Evolutionary conservation across 2,329 filamentous ascomycete genomes (phyloP).

Genomic region (Hortaea sp.): DNA sequence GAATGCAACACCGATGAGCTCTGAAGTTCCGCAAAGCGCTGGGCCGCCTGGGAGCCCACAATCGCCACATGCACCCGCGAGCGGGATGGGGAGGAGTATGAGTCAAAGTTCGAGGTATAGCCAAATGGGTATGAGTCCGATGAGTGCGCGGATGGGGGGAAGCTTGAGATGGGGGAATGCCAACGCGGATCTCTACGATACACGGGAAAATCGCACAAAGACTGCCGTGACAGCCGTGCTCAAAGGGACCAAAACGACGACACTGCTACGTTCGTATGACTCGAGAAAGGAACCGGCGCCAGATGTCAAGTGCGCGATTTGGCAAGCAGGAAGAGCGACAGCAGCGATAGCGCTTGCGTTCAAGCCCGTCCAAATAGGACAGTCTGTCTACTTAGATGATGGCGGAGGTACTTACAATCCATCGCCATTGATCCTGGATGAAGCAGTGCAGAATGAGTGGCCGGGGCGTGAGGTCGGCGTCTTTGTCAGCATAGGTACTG

Average conservation of each 20-base stretch:
- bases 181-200: conserved; percentile 79
- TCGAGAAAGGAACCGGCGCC: conserved; percentile 83
- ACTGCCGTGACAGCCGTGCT: conserved; percentile 88
- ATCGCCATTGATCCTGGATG: conserved; percentile 72
- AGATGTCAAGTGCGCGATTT: conserved; percentile 89
- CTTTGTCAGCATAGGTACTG: conserved; percentile 89
- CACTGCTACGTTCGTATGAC: conserved; percentile 81
- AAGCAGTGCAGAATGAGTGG: conserved; percentile 89
- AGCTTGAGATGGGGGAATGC: conserved; percentile 63
- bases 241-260: conserved; percentile 63
- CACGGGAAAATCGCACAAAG: conserved; percentile 57
- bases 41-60: conserved; percentile 9
- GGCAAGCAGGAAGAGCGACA: conserved; percentile 94
- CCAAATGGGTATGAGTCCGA: conserved; percentile 53
- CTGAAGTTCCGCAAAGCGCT: conserved; percentile 34
- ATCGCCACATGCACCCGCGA: not conserved
- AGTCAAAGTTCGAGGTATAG: conserved; percentile 79
- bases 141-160: conserved; percentile 38
- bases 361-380: conserved; percentile 88
- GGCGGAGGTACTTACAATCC: conserved; percentile 89
- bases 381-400: conserved; percentile 89
- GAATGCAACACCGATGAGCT: conserved; percentile 39
- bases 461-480: conserved; percentile 86
- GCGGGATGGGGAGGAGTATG: conserved; percentile 48
- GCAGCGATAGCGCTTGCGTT: conserved; percentile 85